Conservation (phyloP, 768 basidiomycete genomes). For the Phylloporus sp. region DNA sequence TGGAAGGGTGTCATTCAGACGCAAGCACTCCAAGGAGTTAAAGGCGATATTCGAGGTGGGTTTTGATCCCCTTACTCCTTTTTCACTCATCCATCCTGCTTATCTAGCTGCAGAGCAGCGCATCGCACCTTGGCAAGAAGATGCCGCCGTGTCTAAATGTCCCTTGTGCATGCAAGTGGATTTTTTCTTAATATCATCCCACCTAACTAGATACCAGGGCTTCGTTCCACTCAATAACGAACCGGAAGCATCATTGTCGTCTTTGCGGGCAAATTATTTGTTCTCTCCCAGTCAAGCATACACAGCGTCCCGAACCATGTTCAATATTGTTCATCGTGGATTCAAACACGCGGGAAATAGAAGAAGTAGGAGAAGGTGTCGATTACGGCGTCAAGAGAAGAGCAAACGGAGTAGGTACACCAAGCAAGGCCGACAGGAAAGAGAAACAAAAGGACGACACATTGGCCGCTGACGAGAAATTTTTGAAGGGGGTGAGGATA, state of each 20-base stretch:
- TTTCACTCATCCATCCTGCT: constrained; percentile 1
- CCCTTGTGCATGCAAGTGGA: constrained; percentile 73
- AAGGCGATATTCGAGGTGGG: constrained; percentile 66
- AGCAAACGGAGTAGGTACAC: constrained; percentile 13
- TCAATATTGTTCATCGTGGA: constrained; percentile 88
- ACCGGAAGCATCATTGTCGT: constrained; percentile 95
- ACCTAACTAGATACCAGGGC: constrained; percentile 36
- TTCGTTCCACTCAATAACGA: constrained; percentile 85
- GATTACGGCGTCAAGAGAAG: constrained; percentile 74
- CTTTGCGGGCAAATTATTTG: constrained; percentile 92
- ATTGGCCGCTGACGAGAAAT: constrained; percentile 68
- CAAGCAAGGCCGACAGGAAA: constrained; percentile 22
- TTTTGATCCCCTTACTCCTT: not conserved
- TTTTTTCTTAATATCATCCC: not conserved
- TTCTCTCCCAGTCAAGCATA: constrained; percentile 74
- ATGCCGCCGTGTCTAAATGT: constrained; percentile 71
- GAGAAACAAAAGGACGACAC: constrained; percentile 37
- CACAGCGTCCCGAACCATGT: constrained; percentile 64
- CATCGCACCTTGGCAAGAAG: constrained; percentile 95
- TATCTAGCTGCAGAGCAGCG: constrained; percentile 73
- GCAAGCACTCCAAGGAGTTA: constrained; percentile 43
- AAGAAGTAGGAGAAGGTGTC: constrained; percentile 80
- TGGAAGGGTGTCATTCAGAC: constrained; percentile 60
- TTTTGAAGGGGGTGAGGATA: constrained; percentile 83
- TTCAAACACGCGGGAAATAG: constrained; percentile 66